Base-by-base conservation (phyloP, 306 rosid species). In the Spatholobus suberectus region DNA sequence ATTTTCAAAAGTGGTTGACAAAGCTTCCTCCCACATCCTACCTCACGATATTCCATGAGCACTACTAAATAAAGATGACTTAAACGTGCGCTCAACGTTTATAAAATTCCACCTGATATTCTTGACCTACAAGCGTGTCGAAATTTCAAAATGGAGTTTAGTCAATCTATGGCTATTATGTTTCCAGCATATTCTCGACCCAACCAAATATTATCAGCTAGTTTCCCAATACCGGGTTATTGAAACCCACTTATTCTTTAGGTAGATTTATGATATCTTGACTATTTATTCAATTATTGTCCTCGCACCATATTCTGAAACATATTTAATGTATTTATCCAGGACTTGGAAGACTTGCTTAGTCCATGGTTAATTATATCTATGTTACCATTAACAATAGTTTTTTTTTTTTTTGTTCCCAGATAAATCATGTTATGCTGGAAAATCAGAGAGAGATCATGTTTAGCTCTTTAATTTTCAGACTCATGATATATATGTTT, bases 1-100 rank as follows among this genome's bases (percentile, higher is more conserved):
- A 10, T 43, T 72, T 71, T 59, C 54, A 62, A 37, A 62, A 73
- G 75, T 81, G 13, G 80, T 73, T 73, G 85, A 82, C 85, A 63
- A 49, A 11, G 21, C 17, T 81, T 44, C 10, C 6, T 12, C 23
- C 5, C 32, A 29, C 32, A 29, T 29, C 32, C 32, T 29, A 29
- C 3, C 32, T 29, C 75, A 70, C 24, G 52, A 72, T 44, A 72
- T 73, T 81, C 57, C 74, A 73, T 4, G 3, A 81, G 46, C 77
- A 70, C 62, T 58, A 18, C 6, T 70, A 3, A 61, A 43, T 29
- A 58, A 72, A 70, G 77, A 69, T 54, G 61, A 40, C 54, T 17
- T 5, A 61, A 81, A 62, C 79, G 75, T 73, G 85, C 27, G 0
- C 24, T 70, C 44, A 47, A 73, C 41, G 18, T 73, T 17, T 35